Conservation (phyloP, 768 basidiomycete genomes). For the Agaricus blazei region DNA sequence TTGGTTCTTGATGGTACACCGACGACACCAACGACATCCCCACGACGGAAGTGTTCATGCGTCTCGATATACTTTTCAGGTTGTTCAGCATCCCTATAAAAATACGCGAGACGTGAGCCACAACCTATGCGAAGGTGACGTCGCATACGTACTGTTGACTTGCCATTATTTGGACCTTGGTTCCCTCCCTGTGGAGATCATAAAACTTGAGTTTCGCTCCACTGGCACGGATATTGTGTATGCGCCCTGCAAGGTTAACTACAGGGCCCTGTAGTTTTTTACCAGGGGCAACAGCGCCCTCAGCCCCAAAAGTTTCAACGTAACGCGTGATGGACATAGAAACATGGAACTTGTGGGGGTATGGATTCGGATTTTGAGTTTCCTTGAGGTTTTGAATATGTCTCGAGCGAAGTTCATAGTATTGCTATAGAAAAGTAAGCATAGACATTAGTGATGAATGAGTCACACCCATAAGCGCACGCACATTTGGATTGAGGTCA, state of each 20-base stretch:
- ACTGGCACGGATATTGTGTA: slow-evolving; percentile 84
- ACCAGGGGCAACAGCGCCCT: slow-evolving; percentile 66
- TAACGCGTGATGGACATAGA: slow-evolving; percentile 68
- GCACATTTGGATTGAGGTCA: slow-evolving; percentile 86
- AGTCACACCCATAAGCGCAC: slow-evolving; percentile 24
- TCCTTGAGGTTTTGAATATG: slow-evolving; percentile 82
- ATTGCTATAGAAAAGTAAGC: slow-evolving; percentile 61
- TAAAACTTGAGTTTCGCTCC: slow-evolving; percentile 89
- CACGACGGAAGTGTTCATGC: slow-evolving; percentile 88
- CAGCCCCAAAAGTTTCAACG: slow-evolving; percentile 66
- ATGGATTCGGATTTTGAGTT: slow-evolving; percentile 86
- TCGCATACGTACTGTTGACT: slow-evolving; percentile 59
- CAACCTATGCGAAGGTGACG: neutral
- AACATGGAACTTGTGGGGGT: slow-evolving; percentile 99
- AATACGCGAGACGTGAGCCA: neutral
- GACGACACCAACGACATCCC: slow-evolving; percentile 92
- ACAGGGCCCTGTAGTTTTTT: slow-evolving; percentile 51
- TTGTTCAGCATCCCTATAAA: slow-evolving; percentile 55
- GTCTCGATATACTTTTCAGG: slow-evolving; percentile 59
- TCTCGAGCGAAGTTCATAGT: slow-evolving; percentile 89
- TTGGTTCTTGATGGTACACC: slow-evolving; percentile 90
- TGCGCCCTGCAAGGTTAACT: slow-evolving; percentile 81
- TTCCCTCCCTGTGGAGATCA: slow-evolving; percentile 88
- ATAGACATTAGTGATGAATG: neutral
- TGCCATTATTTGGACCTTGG: slow-evolving; percentile 94